Evolutionary conservation across 345 rosid genomes (phyloP), one percentile per base, ranked within the genome.

Genomic region (Gossypium rotundifolium): DNA sequence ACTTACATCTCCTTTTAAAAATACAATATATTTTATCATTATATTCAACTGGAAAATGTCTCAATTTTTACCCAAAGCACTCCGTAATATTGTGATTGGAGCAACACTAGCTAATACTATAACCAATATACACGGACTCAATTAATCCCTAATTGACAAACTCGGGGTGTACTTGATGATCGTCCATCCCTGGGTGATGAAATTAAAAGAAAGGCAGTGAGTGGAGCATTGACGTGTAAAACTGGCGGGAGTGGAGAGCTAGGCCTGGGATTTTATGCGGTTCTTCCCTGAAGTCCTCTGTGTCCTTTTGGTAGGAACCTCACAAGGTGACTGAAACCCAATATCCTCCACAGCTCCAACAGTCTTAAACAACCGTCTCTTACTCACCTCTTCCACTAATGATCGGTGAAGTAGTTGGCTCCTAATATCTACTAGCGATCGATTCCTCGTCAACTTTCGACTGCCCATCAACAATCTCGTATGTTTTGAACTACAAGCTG

Each of bases 291-390:
- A 80, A 63, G 29, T 74, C 60, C 69, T 71, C 33, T 62, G 67
- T 29, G 75, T 75, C 17, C 62, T 60, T 62, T 77, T 53, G 65
- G 25, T 79, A 9, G 83, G 70, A 81, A 83, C 80, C n/a, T 69
- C 85, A 72, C 77, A 67, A 62, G 94, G 97, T 54, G 82, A 74
- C 81, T 83, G 91, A 74, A 86, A 92, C 57, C 97, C 97, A 57
- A 92, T 86, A 59, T 81, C 69, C 74, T 92, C 92, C 11, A 92
- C 90, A 27, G 81, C 92, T 76, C 97, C 97, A 49, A 81, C 95
- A 5, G 97, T 92, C 74, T 85, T 92, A 82, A 81, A 78, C 80
- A 87, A 45, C 52, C 95, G 69, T 82, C 86, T 80, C 76, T 80
- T 92, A 70, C 80, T 78, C 67, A 87, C 86, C 79, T 90, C 93